phyloP scores from a whole-genome alignment of 495 filamentous ascomycete genomes.

The Aspergillus steynii region DNA sequence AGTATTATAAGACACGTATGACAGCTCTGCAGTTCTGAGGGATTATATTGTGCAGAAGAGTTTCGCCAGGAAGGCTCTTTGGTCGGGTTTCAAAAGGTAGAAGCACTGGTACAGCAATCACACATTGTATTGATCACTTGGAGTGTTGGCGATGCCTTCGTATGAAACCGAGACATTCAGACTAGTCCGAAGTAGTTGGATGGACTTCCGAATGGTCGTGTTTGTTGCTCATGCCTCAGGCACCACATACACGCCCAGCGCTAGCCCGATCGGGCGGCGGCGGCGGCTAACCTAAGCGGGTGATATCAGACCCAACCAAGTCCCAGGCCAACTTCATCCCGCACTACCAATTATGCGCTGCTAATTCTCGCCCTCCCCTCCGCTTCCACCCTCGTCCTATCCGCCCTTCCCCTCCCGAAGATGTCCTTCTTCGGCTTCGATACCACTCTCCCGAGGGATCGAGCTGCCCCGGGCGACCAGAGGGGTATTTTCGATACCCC shows the following conservation, averaged over 20 bases:
- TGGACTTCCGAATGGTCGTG: too few relatives aligned
- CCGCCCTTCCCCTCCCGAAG: constrained; percentile 22
- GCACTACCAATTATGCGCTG: constrained; percentile 28
- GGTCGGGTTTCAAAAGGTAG: too few relatives aligned
- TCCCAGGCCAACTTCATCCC: constrained; percentile 25
- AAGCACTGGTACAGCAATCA: too few relatives aligned
- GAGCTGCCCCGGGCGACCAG: constrained; percentile 49
- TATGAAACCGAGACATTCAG: too few relatives aligned
- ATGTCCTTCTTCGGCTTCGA: constrained; percentile 94
- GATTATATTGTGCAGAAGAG: too few relatives aligned
- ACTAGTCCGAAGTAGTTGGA: too few relatives aligned
- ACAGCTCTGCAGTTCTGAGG: too few relatives aligned
- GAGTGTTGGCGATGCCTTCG: too few relatives aligned
- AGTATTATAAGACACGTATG: too few relatives aligned
- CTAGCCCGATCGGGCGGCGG: not conserved
- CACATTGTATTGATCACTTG: too few relatives aligned
- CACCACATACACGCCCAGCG: not conserved
- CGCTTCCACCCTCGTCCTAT: constrained; percentile 13
- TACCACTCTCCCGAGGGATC: constrained; percentile 61
- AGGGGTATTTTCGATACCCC: constrained; percentile 80
- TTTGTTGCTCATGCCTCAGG: not conserved
- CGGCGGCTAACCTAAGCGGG: constrained; percentile 13
- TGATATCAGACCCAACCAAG: constrained; percentile 21
- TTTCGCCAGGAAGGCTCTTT: too few relatives aligned
- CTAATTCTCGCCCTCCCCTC: constrained; percentile 22